Conservation (phyloP, 176 grass and related monocot species). For the Zoysia pacifica region DNA sequence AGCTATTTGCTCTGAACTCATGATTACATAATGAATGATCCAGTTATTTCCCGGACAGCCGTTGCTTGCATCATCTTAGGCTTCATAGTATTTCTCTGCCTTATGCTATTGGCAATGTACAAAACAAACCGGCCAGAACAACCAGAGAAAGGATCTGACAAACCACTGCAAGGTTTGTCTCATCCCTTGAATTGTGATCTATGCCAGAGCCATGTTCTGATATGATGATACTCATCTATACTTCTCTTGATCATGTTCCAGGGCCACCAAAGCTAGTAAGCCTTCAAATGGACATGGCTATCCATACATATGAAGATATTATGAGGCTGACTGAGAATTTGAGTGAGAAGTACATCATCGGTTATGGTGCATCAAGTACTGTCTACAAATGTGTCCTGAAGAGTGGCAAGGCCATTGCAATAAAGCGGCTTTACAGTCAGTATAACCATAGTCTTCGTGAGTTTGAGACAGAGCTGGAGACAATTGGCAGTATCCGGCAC, state of each 20-base stretch:
- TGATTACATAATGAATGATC: conserved; percentile 17
- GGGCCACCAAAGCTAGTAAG: conserved; percentile 90
- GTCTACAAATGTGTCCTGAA: conserved; percentile 93
- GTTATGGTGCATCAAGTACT: conserved; percentile 93
- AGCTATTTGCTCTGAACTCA: conserved; percentile 15
- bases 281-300: conserved; percentile 98
- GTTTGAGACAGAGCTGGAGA: conserved; percentile 95
- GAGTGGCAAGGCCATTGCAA: conserved; percentile 78
- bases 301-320: conserved; percentile 93
- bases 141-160: conserved; percentile 64
- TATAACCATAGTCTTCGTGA: conserved; percentile 71
- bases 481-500: conserved; percentile 83
- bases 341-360: conserved; percentile 95
- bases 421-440: conserved; percentile 95
- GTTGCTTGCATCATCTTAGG: conserved; percentile 80
- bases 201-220: neutral
- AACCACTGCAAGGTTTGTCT: conserved; percentile 62
- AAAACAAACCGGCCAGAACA: conserved; percentile 77
- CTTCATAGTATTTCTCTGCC: conserved; percentile 68
- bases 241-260: conserved; percentile 40
- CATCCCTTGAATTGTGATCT: neutral
- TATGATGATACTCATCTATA: conserved; percentile 15
- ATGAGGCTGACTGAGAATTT: conserved; percentile 96
- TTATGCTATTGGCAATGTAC: conserved; percentile 76
- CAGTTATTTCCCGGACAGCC: conserved; percentile 76